Base-by-base conservation (phyloP, 768 basidiomycete genomes). In the Amanita molliuscula region DNA sequence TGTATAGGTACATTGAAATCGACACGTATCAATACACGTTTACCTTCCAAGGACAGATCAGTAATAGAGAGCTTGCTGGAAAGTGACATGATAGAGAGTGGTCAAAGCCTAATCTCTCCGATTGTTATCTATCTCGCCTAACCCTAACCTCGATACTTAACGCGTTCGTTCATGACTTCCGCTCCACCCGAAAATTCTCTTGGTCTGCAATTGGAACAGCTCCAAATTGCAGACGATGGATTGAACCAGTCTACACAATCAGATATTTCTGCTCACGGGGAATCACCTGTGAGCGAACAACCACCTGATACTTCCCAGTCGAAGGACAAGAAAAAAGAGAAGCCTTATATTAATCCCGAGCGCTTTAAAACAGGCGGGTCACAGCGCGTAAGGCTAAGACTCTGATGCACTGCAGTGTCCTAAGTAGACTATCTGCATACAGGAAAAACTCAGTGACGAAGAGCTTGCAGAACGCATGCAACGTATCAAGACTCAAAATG, bases 1-100 rank as follows among this genome's bases (percentile, higher is more conserved):
- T 84, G 78, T 70, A 90, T 84, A 54, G 92, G 92, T 53, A 95
- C 92, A 64, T 95, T 95, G 74, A 95, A 95, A 73, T 95, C 92
- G 57, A 94, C 93, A 58, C 91, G 87, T 62, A 95, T 88, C 62
- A 95, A 84, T 58, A 93, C 88, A 56, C 88, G 87, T 67, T 88
- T 91, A 60, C 73, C 84, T 57, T 79, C 80, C 76, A 97, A 82
- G 58, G 84, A 78, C 62, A 95, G 73, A 69, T 98, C 95, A 54
- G 82, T 87, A 69, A 98, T 89, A 54, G 88, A 78, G 57, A 98
- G 79, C 68, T 97, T 98, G 72, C 84, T 92, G 21, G 94, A 83
- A 66, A 98, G 85, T 52, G 93, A 96, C 94, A 97, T 83, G 62
- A 67, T 77, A 53, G 58, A 37, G n/a, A n/a, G 35, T 26, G 9